Base-by-base conservation (phyloP, 305 asterid genomes). In the Fraxinus ornus region DNA sequence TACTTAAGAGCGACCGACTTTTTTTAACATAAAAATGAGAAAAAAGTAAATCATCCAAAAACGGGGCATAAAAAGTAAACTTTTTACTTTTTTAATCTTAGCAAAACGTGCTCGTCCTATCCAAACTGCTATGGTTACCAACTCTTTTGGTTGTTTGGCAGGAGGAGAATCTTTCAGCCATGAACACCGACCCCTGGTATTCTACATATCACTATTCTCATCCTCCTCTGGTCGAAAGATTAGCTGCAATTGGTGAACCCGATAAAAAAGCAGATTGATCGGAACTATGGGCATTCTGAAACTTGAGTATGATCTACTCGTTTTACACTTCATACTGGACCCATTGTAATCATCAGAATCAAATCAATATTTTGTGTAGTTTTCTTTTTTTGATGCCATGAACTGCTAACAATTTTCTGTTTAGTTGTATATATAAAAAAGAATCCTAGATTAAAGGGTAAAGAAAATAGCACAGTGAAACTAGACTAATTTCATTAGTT, bases 141-240 rank as follows among this genome's bases (percentile, higher is more conserved):
- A 62, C 30, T 22, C 66, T 52, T 49, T 12, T 70, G 75, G 32
- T 84, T 76, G 22, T 85, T 84, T 79, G 32, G 75, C 92, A 94
- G 99, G 98, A 97, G 81, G 99, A 97, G 89, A 95, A 95, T 81
- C 90, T 92, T 78, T 93, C 98, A 0, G 90, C 98, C 37, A 93
- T 97, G 99, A 97, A 93, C 85, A 92, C 97, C 0, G 99, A 97
- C 86, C 98, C 96, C 57, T 93, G 97, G 98, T 93, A 95, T 85
- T 97, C 99, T 4, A 98, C 99, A 35, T 95, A 97, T 88, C 98
- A 97, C 88, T 92, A 93, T 78, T 97, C 98, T n/a, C 99, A 97
- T 84, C 99, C 99, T 81, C 99, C 98, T 15, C 90, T 97, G 22
- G 98, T 95, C 24, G 99, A 97, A 82, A 92, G 99, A 82, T 85